Evolutionary conservation across 768 basidiomycete genomes (phyloP).

Genomic region (Pleurotus salmoneostramineus): DNA sequence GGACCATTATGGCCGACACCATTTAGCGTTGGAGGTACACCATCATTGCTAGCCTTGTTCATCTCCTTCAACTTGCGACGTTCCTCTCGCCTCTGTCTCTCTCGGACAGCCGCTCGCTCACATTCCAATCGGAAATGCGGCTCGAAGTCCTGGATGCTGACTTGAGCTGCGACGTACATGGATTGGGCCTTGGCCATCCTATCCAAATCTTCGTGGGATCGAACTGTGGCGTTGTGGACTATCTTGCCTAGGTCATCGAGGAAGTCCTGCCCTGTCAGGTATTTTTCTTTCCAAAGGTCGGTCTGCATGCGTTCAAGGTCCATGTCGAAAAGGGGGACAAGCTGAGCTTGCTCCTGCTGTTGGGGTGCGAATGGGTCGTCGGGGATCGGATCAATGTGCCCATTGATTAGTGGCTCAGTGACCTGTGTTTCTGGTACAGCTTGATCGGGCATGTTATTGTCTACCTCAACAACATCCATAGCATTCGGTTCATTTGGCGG

Average conservation of each 20-base stretch:
- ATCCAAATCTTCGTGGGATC: conserved; percentile 63
- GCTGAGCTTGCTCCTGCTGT: conserved; percentile 33
- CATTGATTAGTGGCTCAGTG: conserved; percentile 26
- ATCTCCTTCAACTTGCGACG: conserved; percentile 48
- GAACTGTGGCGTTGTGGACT: conserved; percentile 66
- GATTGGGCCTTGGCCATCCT: conserved; percentile 79
- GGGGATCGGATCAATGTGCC: conserved; percentile 35
- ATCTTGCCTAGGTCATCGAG: conserved; percentile 79
- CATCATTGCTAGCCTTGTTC: conserved; percentile 26
- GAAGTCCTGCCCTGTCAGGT: conserved; percentile 86
- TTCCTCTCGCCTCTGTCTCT: conserved; percentile 63
- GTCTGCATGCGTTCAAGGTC: conserved; percentile 90
- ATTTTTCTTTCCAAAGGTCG: conserved; percentile 79
- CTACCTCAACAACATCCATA: conserved; percentile 21
- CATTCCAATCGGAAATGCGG: conserved; percentile 76
- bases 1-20: conserved; percentile 33
- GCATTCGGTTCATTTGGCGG: conserved; percentile 10
- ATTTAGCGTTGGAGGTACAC: conserved; percentile 15
- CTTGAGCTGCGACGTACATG: conserved; percentile 83
- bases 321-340: conserved; percentile 70
- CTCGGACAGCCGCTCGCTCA: conserved; percentile 78
- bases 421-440: conserved; percentile 30
- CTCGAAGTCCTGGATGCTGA: conserved; percentile 86
- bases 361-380: conserved; percentile 23
- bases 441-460: conserved; percentile 42